A percentile compares a stretch with the other conserved stretches of the same genome.
Evolutionary conservation across 129 eudicot genomes (phyloP).

Genomic region (Artemisia annua): DNA sequence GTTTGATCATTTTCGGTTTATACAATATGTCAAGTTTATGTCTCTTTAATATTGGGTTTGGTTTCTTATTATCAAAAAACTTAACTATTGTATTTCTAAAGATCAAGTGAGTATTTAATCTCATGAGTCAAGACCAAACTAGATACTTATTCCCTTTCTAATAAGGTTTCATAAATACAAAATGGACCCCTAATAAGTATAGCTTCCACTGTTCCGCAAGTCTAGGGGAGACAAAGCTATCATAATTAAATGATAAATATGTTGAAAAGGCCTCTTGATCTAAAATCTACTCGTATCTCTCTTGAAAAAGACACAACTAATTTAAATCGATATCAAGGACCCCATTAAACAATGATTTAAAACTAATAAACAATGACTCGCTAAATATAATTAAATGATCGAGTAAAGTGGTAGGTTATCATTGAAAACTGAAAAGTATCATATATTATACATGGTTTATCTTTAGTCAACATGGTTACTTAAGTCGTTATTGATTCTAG

Average conservation of each 20-base stretch:
- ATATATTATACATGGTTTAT: background rate
- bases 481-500: too few relatives aligned
- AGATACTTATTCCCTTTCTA: conserved; percentile 10
- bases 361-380: background rate
- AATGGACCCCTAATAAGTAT: conserved; percentile 23
- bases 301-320: conserved; percentile 36
- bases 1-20: too few relatives aligned
- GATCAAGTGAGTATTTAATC: too few relatives aligned
- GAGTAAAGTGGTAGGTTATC: conserved; percentile 4
- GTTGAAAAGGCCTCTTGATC: conserved; percentile 38
- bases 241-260: conserved; percentile 34
- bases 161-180: conserved; percentile 23
- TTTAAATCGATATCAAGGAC: conserved; percentile 35
- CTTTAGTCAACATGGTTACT: too few relatives aligned
- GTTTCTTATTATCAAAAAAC: too few relatives aligned
- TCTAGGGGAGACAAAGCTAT: conserved; percentile 36
- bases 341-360: conserved; percentile 29
- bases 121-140: conserved; percentile 1
- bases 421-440: background rate
- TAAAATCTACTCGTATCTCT: conserved; percentile 38
- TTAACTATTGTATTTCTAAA: too few relatives aligned
- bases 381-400: background rate
- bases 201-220: conserved; percentile 33
- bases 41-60: too few relatives aligned
- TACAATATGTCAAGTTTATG: too few relatives aligned